Percentiles rank a stretch among this genome's conserved stretches.
Evolutionary conservation across 192 early-diverging fungal species (phyloP).

Genomic region (Backusella morwellensis): DNA sequence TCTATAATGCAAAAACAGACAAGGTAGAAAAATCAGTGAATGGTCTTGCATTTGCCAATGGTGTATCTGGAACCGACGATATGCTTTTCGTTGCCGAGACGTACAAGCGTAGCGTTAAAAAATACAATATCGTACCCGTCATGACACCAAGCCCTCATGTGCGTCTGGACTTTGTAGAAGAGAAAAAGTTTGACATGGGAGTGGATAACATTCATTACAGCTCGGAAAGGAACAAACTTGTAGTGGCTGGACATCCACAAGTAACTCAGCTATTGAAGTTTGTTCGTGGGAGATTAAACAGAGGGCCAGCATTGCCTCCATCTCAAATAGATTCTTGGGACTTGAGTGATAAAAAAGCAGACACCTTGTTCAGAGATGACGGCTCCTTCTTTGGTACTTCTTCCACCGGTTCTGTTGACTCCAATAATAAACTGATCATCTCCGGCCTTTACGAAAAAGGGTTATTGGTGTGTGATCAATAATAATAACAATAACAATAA

Average conservation of each 20-base stretch:
- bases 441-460: slow-evolving; percentile 13
- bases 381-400: slow-evolving; percentile 12
- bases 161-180: slow-evolving; percentile 2
- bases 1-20: slow-evolving; percentile 28
- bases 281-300: not conserved
- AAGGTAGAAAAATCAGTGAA: not conserved
- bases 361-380: slow-evolving; percentile 18
- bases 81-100: slow-evolving; percentile 28
- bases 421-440: not conserved
- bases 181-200: slow-evolving; percentile 19
- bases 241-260: slow-evolving; percentile 33
- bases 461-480: slow-evolving; percentile 11
- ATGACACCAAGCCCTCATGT: not conserved
- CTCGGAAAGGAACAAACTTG: not conserved
- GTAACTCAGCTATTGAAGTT: slow-evolving; percentile 13
- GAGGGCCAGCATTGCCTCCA: not conserved
- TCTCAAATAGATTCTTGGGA: slow-evolving; percentile 26
- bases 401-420: slow-evolving; percentile 11
- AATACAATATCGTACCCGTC: slow-evolving; percentile 7
- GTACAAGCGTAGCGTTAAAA: slow-evolving; percentile 5
- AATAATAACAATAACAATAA: not conserved
- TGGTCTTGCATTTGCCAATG: slow-evolving; percentile 34
- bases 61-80: slow-evolving; percentile 20
- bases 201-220: slow-evolving; percentile 30
- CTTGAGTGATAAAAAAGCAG: not conserved